Percentiles rank a stretch among this genome's conserved stretches.
These are phyloP conservation scores for Macadamia tetraphylla DNA, from an alignment of 164 flowering plant species.

Conservation along the genomic window DNA sequence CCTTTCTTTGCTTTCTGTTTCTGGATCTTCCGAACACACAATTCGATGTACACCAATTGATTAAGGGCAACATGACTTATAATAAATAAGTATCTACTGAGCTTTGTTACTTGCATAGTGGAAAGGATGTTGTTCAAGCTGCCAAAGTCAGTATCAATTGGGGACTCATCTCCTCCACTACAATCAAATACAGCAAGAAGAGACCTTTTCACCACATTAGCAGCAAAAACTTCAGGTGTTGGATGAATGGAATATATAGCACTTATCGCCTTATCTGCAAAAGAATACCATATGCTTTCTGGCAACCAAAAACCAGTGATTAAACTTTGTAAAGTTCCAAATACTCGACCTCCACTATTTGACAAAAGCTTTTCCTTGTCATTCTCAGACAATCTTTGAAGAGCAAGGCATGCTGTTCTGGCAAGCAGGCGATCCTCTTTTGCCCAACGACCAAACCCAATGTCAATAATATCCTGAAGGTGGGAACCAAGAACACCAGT, in stretches of 20 bases:
- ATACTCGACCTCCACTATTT: conserved; percentile 55
- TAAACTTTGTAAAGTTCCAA: conserved; percentile 64
- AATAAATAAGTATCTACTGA: conserved; percentile 74
- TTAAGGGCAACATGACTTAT: conserved; percentile 81
- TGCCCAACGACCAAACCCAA: conserved; percentile 99
- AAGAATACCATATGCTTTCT: conserved; percentile 80
- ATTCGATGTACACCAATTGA: conserved; percentile 85
- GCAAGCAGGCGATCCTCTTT: conserved; percentile 91
- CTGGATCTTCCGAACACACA: conserved; percentile 67
- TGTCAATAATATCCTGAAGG: conserved; percentile 81
- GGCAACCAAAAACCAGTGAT: conserved; percentile 74
- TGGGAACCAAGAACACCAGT: conserved; percentile 61
- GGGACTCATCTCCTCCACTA: conserved; percentile 30
- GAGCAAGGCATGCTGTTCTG: conserved; percentile 82
- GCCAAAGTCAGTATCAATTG: conserved; percentile 29
- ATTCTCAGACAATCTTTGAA: conserved; percentile 75
- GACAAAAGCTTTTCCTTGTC: conserved; percentile 67
- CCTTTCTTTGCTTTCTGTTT: conserved; percentile 64
- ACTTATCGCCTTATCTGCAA: conserved; percentile 83
- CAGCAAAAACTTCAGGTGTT: conserved; percentile 76
- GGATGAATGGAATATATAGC: conserved; percentile 82
- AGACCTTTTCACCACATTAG: conserved; percentile 61
- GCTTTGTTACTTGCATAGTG: conserved; percentile 59
- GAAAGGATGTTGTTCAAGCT: conserved; percentile 19
- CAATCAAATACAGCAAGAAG: conserved; percentile 49